phyloP scores from a whole-genome alignment of 2,329 filamentous ascomycete genomes.

The Pezicula neosporulosa region DNA sequence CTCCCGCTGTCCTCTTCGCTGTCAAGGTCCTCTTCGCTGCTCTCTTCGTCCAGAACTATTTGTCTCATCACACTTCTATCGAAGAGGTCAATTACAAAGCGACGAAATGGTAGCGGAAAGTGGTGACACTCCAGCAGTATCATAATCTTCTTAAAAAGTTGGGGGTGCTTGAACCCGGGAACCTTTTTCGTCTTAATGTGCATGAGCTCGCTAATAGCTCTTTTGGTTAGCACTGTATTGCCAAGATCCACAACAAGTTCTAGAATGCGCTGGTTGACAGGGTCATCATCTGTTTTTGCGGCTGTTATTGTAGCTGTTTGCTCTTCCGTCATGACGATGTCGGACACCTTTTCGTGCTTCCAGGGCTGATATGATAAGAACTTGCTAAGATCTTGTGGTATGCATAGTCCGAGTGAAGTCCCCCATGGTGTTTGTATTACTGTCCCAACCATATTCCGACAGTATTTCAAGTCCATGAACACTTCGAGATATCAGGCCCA shows the following conservation, averaged over 20 bases:
- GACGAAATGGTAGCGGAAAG: conserved; percentile 80
- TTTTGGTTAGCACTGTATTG: conserved; percentile 89
- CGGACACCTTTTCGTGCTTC: conserved; percentile 34
- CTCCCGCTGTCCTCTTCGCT: conserved; percentile 32
- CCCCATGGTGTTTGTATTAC: conserved; percentile 83
- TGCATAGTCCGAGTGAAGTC: conserved; percentile 79
- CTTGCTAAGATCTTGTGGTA: conserved; percentile 74
- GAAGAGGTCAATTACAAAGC: conserved; percentile 91
- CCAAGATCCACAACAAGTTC: conserved; percentile 84
- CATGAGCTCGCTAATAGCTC: conserved; percentile 76
- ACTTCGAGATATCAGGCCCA: conserved; percentile 89
- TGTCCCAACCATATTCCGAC: conserved; percentile 88
- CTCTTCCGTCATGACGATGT: conserved; percentile 34
- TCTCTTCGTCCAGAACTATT: conserved; percentile 72
- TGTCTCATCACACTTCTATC: conserved; percentile 83
- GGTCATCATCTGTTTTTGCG: conserved; percentile 52
- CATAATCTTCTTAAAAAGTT: conserved; percentile 83
- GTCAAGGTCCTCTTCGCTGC: conserved; percentile 21
- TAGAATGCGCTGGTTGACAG: conserved; percentile 69
- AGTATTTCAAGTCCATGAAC: conserved; percentile 90
- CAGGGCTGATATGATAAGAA: conserved; percentile 70
- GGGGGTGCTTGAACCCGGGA: conserved; percentile 69
- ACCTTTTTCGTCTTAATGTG: conserved; percentile 75
- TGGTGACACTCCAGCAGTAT: conserved; percentile 83
- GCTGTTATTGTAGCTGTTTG: conserved; percentile 42